These are phyloP conservation scores for Solanum lignicaule DNA, from an alignment of 257 asterid genomes.

Conservation along the genomic window DNA sequence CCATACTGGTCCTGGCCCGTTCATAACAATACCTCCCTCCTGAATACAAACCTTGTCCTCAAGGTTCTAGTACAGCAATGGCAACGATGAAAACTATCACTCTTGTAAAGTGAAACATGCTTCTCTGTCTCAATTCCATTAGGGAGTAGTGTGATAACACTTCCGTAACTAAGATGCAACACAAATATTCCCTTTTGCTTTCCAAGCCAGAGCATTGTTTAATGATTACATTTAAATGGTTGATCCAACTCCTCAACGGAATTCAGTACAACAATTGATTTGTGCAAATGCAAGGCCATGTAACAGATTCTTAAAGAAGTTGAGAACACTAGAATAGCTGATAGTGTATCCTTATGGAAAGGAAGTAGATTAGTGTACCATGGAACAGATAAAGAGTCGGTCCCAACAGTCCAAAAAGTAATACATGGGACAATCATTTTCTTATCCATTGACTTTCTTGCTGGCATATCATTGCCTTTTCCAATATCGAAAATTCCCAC, in stretches of 20 bases:
- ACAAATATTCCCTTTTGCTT: background rate
- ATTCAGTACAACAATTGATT: too few relatives aligned
- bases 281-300: background rate
- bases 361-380: background rate
- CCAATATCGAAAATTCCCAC: background rate
- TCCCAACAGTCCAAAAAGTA: background rate
- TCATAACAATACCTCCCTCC: background rate
- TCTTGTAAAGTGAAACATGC: background rate
- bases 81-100: background rate
- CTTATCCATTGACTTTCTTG: background rate
- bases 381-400: background rate
- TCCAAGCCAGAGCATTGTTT: background rate
- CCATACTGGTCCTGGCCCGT: background rate
- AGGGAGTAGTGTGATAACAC: background rate
- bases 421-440: background rate
- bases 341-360: background rate
- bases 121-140: background rate
- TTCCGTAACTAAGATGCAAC: background rate
- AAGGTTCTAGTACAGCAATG: background rate
- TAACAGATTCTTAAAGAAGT: background rate
- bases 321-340: background rate
- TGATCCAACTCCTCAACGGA: background rate
- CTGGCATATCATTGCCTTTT: background rate
- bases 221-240: background rate
- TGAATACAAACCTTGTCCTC: background rate